Base-by-base conservation (phyloP, 495 filamentous ascomycete species). In the Hypomontagnella submonticulosa region DNA sequence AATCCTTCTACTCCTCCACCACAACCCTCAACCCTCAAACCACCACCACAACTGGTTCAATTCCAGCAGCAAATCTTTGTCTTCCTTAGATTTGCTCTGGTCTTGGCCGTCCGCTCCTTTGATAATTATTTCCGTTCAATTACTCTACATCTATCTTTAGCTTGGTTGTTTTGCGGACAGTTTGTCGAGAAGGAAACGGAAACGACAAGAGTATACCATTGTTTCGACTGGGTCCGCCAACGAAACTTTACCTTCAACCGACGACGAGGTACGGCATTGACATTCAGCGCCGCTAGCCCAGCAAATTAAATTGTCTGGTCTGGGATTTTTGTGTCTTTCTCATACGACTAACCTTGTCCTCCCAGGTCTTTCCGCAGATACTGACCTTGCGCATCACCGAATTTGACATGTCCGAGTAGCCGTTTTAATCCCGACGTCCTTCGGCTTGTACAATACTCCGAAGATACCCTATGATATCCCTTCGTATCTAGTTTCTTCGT, bases 101-200 rank as follows among this genome's bases (percentile, higher is more conserved):
- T 76, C 74, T 80, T 80, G 79, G 69, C 80, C 80, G 79, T 81
- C 80, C 80, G 77, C 77, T 81, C 80, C 76, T 81, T 83, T 81
- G 43, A 66, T 61, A 44, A 70, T 62, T 46, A 56, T 73, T 66
- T 65, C 69, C 43, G 66, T 71, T 68, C 69, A 52, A 61, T 63
- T 71, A 69, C 59, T 65, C 55, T 64, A 67, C 68, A 64, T 71
- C 66, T 71, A 67, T 67, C 51, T 67, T 62, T 62, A 64, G 66
- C 66, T 71, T 66, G 61, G 59, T 67, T 41, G 44, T 64, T 49
- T 62, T 48, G 51, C 51, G 41, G 51, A 33, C 50, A 53, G 55
- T 49, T 44, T 40, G 27, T 55, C 41, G 23, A 37, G 38, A 47
- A 30, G 48, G 38, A 59, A 68, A 38, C 50, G 49, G 38, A 61